Evolutionary conservation across 352 stramenopile genomes (phyloP), one percentile per base, ranked within the genome.

Genomic region (Phytophthora kernoviae): DNA sequence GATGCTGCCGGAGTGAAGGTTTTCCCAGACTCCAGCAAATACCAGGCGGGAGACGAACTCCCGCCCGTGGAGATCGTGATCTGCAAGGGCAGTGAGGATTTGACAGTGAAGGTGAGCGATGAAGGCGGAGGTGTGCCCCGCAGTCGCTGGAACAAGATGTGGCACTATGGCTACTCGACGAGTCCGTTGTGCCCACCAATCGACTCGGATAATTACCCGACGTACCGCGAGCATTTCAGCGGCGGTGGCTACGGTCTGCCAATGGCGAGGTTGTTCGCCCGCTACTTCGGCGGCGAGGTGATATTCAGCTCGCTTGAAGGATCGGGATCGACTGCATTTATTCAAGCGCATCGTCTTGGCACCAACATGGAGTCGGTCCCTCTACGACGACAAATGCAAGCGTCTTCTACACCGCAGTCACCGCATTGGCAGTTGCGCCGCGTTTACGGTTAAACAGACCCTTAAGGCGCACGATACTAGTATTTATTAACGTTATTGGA

Each of bases 201-300:
- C 37, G 37, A 43, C 37, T 43, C 37, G 37, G 37, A 43, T 4
- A 43, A 43, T 14, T 43, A 43, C 37, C 37, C 37, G 37, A 43
- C 37, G 37, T 43, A 43, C n/a, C 37, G 37, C n/a, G 15, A 43
- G n/a, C 37, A 43, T 17, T 43, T 43, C 18, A 21, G 37, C 37
- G 37, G 37, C 37, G 37, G 37, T 14, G 15, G 37, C 37, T 43
- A 43, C 37, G 37, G 37, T 17, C 15, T 43, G 9, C 37, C 37
- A 7, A 43, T 43, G 37, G 37, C 37, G 37, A 15, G 37, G n/a
- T 20, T 43, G 15, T 43, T 43, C 15, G 37, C 37, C 8, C 37
- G 37, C 37, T 43, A 43, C 37, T 43, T 43, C 15, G 37, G 12
- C n/a, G 37, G 37, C n/a, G 37, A 43, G 18, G 37, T 43, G 12